Evolutionary conservation across 148 eudicot genomes (phyloP).

Genomic region (Polygonum aviculare): DNA sequence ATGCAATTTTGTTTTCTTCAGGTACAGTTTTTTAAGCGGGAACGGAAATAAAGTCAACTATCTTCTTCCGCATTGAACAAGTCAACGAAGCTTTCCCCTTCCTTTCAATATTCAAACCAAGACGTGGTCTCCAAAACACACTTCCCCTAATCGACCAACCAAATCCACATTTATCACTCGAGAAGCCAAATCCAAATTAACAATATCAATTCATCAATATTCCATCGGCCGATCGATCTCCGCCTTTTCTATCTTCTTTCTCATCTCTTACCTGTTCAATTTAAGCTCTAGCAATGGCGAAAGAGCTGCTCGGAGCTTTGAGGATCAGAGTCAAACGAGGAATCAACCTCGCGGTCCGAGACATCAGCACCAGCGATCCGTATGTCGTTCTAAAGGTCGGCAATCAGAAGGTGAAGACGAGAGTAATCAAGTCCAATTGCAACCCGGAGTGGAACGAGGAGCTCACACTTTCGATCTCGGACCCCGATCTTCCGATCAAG

Average conservation of each 20-base stretch:
- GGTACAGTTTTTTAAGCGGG: too few species aligned
- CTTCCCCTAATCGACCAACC: background rate
- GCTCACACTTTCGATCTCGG: slow-evolving; percentile 37
- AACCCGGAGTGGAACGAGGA: slow-evolving; percentile 63
- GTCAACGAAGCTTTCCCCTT: background rate
- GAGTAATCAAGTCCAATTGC: slow-evolving; percentile 28
- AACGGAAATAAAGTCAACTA: background rate
- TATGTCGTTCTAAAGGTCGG: slow-evolving; percentile 17
- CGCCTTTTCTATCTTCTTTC: too few species aligned
- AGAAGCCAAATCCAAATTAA: background rate
- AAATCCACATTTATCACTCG: too few species aligned
- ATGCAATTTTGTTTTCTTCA: too few species aligned
- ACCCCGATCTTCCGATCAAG: slow-evolving; percentile 28
- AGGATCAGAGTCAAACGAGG: slow-evolving; percentile 12
- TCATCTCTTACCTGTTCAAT: background rate
- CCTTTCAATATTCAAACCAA: background rate
- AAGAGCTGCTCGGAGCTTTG: slow-evolving; percentile 8
- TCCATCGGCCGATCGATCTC: too few species aligned
- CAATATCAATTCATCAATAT: background rate
- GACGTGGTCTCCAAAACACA: background rate
- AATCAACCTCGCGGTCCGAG: slow-evolving; percentile 16
- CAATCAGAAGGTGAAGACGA: slow-evolving; percentile 44
- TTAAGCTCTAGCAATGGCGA: background rate
- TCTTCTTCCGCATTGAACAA: background rate
- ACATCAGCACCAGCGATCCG: slow-evolving; percentile 15